A percentile compares a stretch with the other conserved stretches of the same genome.
These are phyloP conservation scores for Elaeis guineensis DNA, from an alignment of 176 grass and related monocot species.

Conservation along the genomic window DNA sequence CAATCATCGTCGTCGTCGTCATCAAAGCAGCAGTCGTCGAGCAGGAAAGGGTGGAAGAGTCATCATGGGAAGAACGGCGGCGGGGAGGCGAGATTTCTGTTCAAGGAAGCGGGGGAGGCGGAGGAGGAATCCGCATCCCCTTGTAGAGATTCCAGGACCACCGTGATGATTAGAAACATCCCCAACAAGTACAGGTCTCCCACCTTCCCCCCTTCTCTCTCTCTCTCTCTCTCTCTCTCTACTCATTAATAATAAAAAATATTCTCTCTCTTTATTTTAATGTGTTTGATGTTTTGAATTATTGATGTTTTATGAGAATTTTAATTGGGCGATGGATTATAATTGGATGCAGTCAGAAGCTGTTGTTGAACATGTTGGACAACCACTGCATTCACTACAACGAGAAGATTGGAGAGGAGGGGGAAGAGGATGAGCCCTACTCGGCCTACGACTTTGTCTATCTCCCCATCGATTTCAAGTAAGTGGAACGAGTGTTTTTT, in stretches of 20 bases:
- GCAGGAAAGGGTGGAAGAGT: slow-evolving; percentile 25
- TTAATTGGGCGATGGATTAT: too few relatives aligned
- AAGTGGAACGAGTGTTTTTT: slow-evolving; percentile 26
- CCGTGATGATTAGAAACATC: slow-evolving; percentile 98
- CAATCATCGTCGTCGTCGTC: not conserved
- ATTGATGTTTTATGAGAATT: too few relatives aligned
- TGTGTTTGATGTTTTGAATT: too few relatives aligned
- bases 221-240: not conserved
- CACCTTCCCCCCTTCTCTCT: not conserved
- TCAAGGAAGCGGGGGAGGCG: slow-evolving; percentile 43
- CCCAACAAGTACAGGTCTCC: slow-evolving; percentile 98
- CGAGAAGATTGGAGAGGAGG: slow-evolving; percentile 44
- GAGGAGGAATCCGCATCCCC: slow-evolving; percentile 2
- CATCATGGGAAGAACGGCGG: slow-evolving; percentile 28
- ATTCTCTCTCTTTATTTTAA: too few relatives aligned
- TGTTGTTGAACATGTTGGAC: slow-evolving; percentile 90
- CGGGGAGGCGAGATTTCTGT: slow-evolving; percentile 62
- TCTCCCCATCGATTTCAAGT: slow-evolving; percentile 99
- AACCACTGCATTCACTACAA: slow-evolving; percentile 92
- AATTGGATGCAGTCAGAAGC: slow-evolving; percentile 61
- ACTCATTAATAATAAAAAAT: too few relatives aligned
- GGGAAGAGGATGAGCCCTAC: slow-evolving; percentile 38
- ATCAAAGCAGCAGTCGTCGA: slow-evolving; percentile 23
- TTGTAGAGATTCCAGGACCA: slow-evolving; percentile 66
- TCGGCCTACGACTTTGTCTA: slow-evolving; percentile 97